Conservation (phyloP, 768 basidiomycete genomes). For the Tricholoma terreum region DNA sequence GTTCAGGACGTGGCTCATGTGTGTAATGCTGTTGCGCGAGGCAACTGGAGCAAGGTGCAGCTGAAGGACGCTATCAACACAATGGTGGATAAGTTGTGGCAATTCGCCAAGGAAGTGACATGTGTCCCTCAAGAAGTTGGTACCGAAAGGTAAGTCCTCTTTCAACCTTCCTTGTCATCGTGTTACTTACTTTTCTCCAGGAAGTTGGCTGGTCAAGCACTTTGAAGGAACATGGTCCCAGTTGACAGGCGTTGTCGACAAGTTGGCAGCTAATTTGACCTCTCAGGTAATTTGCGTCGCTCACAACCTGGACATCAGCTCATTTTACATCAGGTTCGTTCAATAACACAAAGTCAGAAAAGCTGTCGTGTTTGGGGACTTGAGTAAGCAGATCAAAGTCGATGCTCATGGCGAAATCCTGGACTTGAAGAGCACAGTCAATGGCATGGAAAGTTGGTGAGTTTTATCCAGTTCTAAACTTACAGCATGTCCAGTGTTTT, state of each 20-base stretch:
- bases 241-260: slow-evolving; percentile 79
- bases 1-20: slow-evolving; percentile 80
- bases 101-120: slow-evolving; percentile 91
- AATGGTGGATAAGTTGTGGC: slow-evolving; percentile 67
- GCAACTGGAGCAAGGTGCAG: slow-evolving; percentile 76
- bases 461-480: too few relatives aligned
- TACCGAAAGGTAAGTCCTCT: slow-evolving; percentile 63
- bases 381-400: slow-evolving; percentile 89
- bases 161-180: neutral
- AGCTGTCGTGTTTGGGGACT: slow-evolving; percentile 88
- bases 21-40: slow-evolving; percentile 75
- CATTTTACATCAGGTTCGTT: slow-evolving; percentile 51
- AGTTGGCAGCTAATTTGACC: slow-evolving; percentile 74
- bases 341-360: slow-evolving; percentile 92
- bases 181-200: slow-evolving; percentile 32
- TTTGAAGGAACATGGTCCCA: slow-evolving; percentile 89
- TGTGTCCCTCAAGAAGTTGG: slow-evolving; percentile 84
- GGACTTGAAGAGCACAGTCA: slow-evolving; percentile 68
- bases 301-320: slow-evolving; percentile 19
- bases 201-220: slow-evolving; percentile 82
- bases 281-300: slow-evolving; percentile 43
- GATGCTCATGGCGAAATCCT: slow-evolving; percentile 89
- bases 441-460: too few relatives aligned
- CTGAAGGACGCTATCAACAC: slow-evolving; percentile 77
- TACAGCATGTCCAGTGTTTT: too few relatives aligned